Base-by-base conservation (phyloP, 192 early-diverging fungal genomes). In the Coemansia sp. region DNA sequence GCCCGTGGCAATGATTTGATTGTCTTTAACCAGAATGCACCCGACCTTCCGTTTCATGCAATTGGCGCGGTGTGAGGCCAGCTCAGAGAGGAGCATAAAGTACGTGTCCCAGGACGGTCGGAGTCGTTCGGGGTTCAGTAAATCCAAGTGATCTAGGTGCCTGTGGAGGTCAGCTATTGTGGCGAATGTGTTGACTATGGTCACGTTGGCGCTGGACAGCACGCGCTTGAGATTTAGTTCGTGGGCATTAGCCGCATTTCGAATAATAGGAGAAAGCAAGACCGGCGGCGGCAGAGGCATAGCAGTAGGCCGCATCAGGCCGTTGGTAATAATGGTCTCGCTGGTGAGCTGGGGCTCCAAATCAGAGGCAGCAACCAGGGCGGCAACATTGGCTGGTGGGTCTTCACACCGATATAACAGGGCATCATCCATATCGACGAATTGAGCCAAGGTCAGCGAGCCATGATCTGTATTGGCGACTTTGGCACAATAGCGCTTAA, bases 11-110 rank as follows among this genome's bases (percentile, higher is more conserved):
- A 99, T 91, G 28, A 99, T 91, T 45, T 93, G 84, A 36, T 77
- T 85, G 56, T 98, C 89, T 57, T 90, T 91, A 18, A 94, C 92
- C 21, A 98, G 73, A 13, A 99, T 94, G 74, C 92, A 94, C 1
- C 98, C 98, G 10, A 99, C 98, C 33, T 93, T 86, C 21, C 96
- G 87, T 62, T 99, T 99, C 98, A 99, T 99, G 82, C 94, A 99
- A 65, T 99, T 99, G 16, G 90, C 90, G 35, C 96, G 77, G 31
- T 85, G 80, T 7, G 96, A 91, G 10, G 95, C 96, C 35, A 98
- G 83, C 67, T 96, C 90, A 3, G 94, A 94, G 18, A 99, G 74
- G 24, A 88, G 84, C 92, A 99, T 97, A 78, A 98, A 99, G 71
- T 99, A 99, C 0, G 91, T 92, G 84, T 99, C 98, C 96, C 96